phyloP scores from a whole-genome alignment of 2,329 filamentous ascomycete species.

The Aspergillus candidus region DNA sequence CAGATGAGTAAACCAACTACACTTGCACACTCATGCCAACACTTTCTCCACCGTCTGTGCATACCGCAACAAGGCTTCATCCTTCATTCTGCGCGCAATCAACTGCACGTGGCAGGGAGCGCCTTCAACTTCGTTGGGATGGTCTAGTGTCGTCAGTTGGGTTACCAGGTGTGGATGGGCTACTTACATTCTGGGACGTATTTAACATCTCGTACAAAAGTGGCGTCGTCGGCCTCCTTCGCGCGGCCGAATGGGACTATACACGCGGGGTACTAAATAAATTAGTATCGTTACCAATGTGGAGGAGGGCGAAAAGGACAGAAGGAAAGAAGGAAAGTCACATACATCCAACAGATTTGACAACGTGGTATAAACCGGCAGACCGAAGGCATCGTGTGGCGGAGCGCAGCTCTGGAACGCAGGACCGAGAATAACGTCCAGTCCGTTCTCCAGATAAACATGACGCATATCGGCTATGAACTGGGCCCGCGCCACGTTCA shows the following conservation, averaged over 20 bases:
- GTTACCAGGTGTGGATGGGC: background rate
- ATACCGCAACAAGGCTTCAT: conserved; percentile 16
- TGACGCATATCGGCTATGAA: conserved; percentile 11
- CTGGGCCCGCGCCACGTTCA: conserved; percentile 12
- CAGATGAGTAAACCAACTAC: background rate
- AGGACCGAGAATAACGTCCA: conserved; percentile 19
- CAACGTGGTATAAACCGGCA: conserved; percentile 17
- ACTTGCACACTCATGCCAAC: background rate
- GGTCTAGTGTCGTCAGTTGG: conserved; percentile 7
- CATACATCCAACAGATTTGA: conserved; percentile 21
- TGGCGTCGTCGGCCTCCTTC: conserved; percentile 10
- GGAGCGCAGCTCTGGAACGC: conserved; percentile 20
- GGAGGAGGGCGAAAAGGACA: no score
- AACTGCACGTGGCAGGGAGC: conserved; percentile 21
- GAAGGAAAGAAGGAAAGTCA: background rate
- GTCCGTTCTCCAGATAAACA: conserved; percentile 13
- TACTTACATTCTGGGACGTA: conserved; percentile 19
- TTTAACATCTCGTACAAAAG: conserved; percentile 14
- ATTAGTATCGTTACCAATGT: background rate
- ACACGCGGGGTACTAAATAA: conserved; percentile 16
- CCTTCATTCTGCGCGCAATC: conserved; percentile 18
- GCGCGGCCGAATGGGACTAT: conserved; percentile 18
- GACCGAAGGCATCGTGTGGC: conserved; percentile 18
- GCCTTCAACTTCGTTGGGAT: conserved; percentile 14
- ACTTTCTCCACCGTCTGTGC: conserved; percentile 13